These are phyloP conservation scores for Elsinoe ampelina DNA, from an alignment of 2,329 filamentous ascomycete genomes.

Conservation along the genomic window DNA sequence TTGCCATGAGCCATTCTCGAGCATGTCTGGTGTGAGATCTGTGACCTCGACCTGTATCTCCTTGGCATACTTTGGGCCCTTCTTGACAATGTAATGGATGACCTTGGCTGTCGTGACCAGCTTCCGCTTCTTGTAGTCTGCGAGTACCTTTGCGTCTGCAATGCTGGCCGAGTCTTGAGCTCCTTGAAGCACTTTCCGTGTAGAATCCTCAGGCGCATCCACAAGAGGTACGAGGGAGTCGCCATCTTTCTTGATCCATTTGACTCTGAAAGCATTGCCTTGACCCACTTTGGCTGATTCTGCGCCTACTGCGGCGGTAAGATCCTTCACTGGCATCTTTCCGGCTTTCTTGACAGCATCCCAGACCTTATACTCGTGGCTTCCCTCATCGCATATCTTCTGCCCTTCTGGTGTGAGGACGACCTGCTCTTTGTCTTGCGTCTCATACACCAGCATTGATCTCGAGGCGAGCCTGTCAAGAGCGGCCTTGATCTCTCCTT, in stretches of 20 bases:
- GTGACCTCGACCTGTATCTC: conserved; percentile 90
- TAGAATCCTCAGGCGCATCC: conserved; percentile 71
- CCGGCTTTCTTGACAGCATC: conserved; percentile 37
- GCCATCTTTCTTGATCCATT: conserved; percentile 56
- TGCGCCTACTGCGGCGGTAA: conserved; percentile 54
- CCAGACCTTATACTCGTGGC: conserved; percentile 45
- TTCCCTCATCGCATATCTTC: conserved; percentile 51
- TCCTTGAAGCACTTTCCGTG: conserved; percentile 62
- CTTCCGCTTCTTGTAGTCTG: conserved; percentile 87
- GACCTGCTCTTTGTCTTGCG: conserved; percentile 69
- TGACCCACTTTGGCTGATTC: conserved; percentile 78
- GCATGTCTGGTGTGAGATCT: conserved; percentile 88
- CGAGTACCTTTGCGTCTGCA: conserved; percentile 63
- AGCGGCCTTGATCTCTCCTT: conserved; percentile 63
- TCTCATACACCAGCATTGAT: conserved; percentile 79
- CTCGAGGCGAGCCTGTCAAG: conserved; percentile 77
- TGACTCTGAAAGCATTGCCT: conserved; percentile 79
- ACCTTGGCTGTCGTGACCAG: conserved; percentile 75
- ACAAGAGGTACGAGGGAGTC: conserved; percentile 46
- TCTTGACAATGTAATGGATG: conserved; percentile 71
- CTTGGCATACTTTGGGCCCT: conserved; percentile 79
- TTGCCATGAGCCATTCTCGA: conserved; percentile 83
- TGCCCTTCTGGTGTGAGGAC: conserved; percentile 71
- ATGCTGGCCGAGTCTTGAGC: conserved; percentile 63
- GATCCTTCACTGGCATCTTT: conserved; percentile 38